Percentiles rank a stretch among this genome's conserved stretches.
phyloP scores from a whole-genome alignment of 352 stramenopile species.

The Poterioochromonas sp. region DNA sequence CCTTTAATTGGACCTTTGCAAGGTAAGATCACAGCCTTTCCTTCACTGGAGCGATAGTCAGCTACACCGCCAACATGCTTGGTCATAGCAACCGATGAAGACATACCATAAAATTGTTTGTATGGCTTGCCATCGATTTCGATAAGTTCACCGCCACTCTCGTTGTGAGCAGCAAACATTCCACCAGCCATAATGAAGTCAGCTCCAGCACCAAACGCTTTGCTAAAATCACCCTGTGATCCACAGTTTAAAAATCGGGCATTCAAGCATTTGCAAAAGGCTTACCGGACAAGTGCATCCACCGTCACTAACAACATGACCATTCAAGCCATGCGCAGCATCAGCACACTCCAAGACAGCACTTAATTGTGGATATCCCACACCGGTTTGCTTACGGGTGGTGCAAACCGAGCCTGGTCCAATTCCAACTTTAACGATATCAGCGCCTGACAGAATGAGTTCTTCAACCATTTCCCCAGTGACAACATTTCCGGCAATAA shows the following conservation, averaged over 20 bases:
- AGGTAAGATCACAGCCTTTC: conserved; percentile 75
- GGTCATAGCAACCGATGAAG: conserved; percentile 74
- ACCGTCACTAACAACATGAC: conserved; percentile 74
- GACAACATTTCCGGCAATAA: conserved; percentile 82
- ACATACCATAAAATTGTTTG: conserved; percentile 87
- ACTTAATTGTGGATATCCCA: conserved; percentile 77
- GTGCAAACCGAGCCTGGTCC: conserved; percentile 78
- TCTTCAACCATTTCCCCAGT: conserved; percentile 80
- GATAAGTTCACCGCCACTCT: conserved; percentile 70
- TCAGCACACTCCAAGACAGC: conserved; percentile 79
- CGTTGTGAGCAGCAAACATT: conserved; percentile 78
- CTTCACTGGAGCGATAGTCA: conserved; percentile 76
- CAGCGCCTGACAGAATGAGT: conserved; percentile 70
- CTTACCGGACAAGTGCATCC: conserved; percentile 69
- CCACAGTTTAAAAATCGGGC: conserved; percentile 11
- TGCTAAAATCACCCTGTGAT: conserved; percentile 57
- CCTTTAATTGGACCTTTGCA: conserved; percentile 64
- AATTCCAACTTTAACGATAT: conserved; percentile 86
- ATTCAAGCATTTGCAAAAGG: conserved; percentile 14
- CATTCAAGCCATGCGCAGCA: conserved; percentile 70
- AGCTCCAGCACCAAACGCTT: conserved; percentile 74
- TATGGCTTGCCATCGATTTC: conserved; percentile 54
- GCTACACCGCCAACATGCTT: conserved; percentile 77
- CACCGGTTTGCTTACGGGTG: conserved; percentile 78
- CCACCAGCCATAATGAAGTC: conserved; percentile 84